Evolutionary conservation across 2,329 filamentous ascomycete species (phyloP), one percentile per base, ranked within the genome.

Genomic region (Pleomassaria siparia): DNA sequence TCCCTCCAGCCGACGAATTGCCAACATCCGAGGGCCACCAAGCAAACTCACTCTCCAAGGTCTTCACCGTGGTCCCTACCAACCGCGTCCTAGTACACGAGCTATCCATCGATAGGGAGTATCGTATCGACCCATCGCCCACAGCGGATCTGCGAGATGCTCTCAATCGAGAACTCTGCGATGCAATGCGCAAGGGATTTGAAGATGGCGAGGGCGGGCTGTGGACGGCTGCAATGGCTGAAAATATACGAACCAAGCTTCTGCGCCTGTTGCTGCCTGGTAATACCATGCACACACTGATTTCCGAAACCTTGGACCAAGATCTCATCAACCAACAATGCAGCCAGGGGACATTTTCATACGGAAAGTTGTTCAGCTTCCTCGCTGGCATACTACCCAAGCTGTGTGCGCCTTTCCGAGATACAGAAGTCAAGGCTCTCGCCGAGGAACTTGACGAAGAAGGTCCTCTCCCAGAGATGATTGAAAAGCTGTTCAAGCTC

Each of bases 41-140:
- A 50, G 58, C 71, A 4, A 72, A 72, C 43, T 72, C 80, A 59
- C 40, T 80, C 70, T 58, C 77, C 66, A 69, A 80, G 70, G 51
- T 80, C 76, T 72, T 85, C 60, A 82, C 82, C 8, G 73, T 79
- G 6, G 76, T 91, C 37, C 88, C 88, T 0, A 81, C 86, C 49
- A 94, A 92, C 59, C 80, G 89, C 21, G 74, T 88, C 10, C 76
- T 92, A 13, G 85, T 90, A 1, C 89, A 92, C 64, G 89, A 92
- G 71, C 74, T 94, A 36, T 85, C 87, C 8, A 86, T 94, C 56
- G 88, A 92, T 69, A 85, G 84, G 57, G 85, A 90, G 56, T 92
- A 87, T 64, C 83, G 86, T 40, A 85, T 92, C 37, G 84, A 88
- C 40, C 58, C 67, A 24, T 64, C 67, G 76, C 67, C 78, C 76